phyloP scores from a whole-genome alignment of 2,329 filamentous ascomycete genomes.

The Aspergillus latus region DNA sequence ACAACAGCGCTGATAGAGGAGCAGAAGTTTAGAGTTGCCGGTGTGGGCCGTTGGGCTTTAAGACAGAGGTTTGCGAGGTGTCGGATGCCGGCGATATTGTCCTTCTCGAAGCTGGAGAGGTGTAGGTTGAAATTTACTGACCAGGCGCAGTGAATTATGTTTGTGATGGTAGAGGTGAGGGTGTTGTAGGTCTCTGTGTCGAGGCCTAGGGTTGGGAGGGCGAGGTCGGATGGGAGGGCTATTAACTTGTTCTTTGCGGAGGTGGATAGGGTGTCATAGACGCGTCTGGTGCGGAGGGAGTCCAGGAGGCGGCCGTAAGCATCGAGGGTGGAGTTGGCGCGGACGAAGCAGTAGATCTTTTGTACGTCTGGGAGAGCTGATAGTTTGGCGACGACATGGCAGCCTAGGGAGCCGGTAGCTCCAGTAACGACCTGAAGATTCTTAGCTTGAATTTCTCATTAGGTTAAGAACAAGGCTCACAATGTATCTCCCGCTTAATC shows the following conservation, averaged over 20 bases:
- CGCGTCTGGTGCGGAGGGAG: constrained; percentile 42
- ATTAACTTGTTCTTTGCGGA: constrained; percentile 41
- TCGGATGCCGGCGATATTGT: constrained; percentile 52
- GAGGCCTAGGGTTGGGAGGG: background rate
- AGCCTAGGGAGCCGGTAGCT: constrained; percentile 64
- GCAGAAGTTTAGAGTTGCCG: constrained; percentile 50
- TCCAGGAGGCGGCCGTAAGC: constrained; percentile 48
- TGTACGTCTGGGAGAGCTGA: constrained; percentile 35
- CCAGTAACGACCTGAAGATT: constrained; percentile 55
- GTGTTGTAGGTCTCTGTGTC: background rate
- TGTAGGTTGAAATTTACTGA: constrained; percentile 63
- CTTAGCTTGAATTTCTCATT: background rate
- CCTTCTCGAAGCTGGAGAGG: constrained; percentile 55
- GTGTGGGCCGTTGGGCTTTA: constrained; percentile 27
- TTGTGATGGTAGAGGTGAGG: background rate
- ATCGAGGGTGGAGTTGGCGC: constrained; percentile 46
- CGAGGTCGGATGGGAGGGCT: constrained; percentile 42
- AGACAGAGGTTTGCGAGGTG: constrained; percentile 46
- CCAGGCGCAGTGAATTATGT: constrained; percentile 61
- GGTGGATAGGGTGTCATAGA: constrained; percentile 24
- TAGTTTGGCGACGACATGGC: constrained; percentile 56
- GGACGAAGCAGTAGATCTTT: constrained; percentile 58
- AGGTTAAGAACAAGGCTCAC: constrained; percentile 14
- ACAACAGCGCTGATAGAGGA: constrained; percentile 51
- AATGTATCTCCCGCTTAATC: constrained; percentile 26